Evolutionary conservation across 139 green algal genomes (phyloP), one percentile per base, ranked within the genome.

Genomic region (Edaphochlamys debaryana): DNA sequence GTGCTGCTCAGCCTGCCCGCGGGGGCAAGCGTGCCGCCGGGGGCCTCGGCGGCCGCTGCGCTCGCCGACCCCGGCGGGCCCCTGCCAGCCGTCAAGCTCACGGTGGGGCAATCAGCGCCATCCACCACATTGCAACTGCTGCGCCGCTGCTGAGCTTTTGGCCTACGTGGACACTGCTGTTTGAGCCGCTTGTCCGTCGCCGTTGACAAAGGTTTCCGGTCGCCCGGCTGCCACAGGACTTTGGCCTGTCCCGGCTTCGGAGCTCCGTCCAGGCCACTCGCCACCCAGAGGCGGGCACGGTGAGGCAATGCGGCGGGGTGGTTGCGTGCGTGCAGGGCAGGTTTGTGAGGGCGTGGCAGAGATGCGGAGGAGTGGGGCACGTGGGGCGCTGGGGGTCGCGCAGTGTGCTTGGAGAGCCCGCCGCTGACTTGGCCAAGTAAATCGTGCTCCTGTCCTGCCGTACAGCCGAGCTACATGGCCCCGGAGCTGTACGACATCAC

Each of bases 1-100:
- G 72, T 79, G 50, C 38, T 79, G 52, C 72, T 79, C n/a, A 67
- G 68, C n/a, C n/a, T n/a, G n/a, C n/a, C n/a, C n/a, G n/a, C n/a
- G n/a, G n/a, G n/a, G n/a, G n/a, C n/a, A n/a, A n/a, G n/a, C n/a
- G n/a, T n/a, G n/a, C n/a, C n/a, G n/a, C n/a, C n/a, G n/a, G n/a
- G n/a, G n/a, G n/a, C n/a, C n/a, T n/a, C n/a, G n/a, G n/a, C n/a
- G n/a, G n/a, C n/a, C n/a, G n/a, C n/a, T n/a, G n/a, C n/a, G n/a
- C n/a, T n/a, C n/a, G n/a, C n/a, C 22, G 34, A 79, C 34, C 36
- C 72, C n/a, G 23, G 29, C 34, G 32, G 52, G 0, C 72, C 72
- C 0, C 52, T 52, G 8, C 72, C 72, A 8, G 36, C 45, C 9
- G 72, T 79, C 17, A 79, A 79, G 52, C 72, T 79, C n/a, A 54